phyloP scores from a whole-genome alignment of 805 yeast species.

The Suhomyces vadensis region DNA sequence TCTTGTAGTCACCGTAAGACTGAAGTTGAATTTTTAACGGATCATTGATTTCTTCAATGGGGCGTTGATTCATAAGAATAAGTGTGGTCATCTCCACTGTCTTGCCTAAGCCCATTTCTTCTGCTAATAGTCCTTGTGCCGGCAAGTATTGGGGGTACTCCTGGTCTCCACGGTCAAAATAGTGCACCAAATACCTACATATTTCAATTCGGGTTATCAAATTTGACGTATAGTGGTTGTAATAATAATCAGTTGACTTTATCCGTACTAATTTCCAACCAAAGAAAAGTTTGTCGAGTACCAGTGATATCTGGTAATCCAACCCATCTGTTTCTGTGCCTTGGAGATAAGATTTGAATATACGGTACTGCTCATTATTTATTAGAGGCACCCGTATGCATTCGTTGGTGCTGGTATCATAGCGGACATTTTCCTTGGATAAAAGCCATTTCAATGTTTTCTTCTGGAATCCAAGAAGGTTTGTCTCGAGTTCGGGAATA shows the following conservation, averaged over 20 bases:
- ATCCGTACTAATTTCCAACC: slow-evolving; percentile 48
- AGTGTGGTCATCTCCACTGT: slow-evolving; percentile 82
- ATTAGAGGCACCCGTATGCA: slow-evolving; percentile 24
- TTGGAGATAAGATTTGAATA: neutral
- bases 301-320: slow-evolving; percentile 13
- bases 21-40: slow-evolving; percentile 28
- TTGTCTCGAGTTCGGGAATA: slow-evolving; percentile 46
- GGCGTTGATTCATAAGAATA: slow-evolving; percentile 60
- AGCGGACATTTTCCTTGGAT: slow-evolving; percentile 46
- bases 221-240: slow-evolving; percentile 52
- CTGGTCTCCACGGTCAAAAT: slow-evolving; percentile 21
- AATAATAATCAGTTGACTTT: slow-evolving; percentile 36
- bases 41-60: slow-evolving; percentile 31
- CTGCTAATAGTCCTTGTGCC: slow-evolving; percentile 74
- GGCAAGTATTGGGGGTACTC: slow-evolving; percentile 34
- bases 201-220: slow-evolving; percentile 19
- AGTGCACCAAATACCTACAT: slow-evolving; percentile 23
- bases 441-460: slow-evolving; percentile 60
- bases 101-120: slow-evolving; percentile 98
- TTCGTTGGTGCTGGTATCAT: slow-evolving; percentile 26
- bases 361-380: slow-evolving; percentile 5
- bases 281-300: slow-evolving; percentile 45
- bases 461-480: slow-evolving; percentile 51
- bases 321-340: neutral
- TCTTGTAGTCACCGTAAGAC: slow-evolving; percentile 43